Percentiles rank a stretch among this genome's conserved stretches.
These are phyloP conservation scores for Zalaria obscura DNA, from an alignment of 2,329 filamentous ascomycete species.

Conservation along the genomic window DNA sequence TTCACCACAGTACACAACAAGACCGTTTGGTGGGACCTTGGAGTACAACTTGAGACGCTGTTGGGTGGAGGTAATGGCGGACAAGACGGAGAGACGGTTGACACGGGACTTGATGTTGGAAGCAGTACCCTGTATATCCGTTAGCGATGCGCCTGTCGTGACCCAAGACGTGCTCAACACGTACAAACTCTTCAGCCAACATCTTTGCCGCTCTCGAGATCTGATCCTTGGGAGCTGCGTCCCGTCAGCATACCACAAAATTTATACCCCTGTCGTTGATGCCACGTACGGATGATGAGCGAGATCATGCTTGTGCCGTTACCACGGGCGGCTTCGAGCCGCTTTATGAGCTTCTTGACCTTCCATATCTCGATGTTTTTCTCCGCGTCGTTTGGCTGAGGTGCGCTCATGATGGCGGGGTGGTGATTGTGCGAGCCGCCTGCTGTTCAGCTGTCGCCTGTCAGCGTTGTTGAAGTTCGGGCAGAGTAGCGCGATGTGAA, in stretches of 20 bases:
- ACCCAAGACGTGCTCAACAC: too few relatives aligned
- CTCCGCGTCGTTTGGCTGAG: slow-evolving; percentile 83
- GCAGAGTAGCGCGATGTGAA: too few relatives aligned
- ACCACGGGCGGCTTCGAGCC: slow-evolving; percentile 88
- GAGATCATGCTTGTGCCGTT: slow-evolving; percentile 99
- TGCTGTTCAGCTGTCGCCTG: neutral
- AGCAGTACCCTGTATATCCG: slow-evolving; percentile 52
- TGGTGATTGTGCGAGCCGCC: slow-evolving; percentile 4
- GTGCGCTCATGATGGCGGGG: slow-evolving; percentile 63
- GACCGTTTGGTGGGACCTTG: slow-evolving; percentile 93
- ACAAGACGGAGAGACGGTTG: slow-evolving; percentile 94
- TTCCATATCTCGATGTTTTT: slow-evolving; percentile 95
- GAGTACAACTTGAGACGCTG: slow-evolving; percentile 98
- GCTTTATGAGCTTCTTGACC: slow-evolving; percentile 99
- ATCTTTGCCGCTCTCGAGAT: slow-evolving; percentile 94
- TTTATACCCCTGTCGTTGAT: slow-evolving; percentile 7
- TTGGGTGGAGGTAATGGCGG: slow-evolving; percentile 96
- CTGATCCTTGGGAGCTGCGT: slow-evolving; percentile 86
- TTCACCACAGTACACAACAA: slow-evolving; percentile 99
- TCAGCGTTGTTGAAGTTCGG: too few relatives aligned
- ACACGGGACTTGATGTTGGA: slow-evolving; percentile 99
- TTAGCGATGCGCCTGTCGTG: too few relatives aligned
- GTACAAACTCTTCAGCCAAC: slow-evolving; percentile 72
- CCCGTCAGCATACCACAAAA: slow-evolving; percentile 9
- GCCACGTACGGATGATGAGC: slow-evolving; percentile 77